Evolutionary conservation across 2,329 filamentous ascomycete genomes (phyloP).

Genomic region (Davidsoniella neocaledoniae): DNA sequence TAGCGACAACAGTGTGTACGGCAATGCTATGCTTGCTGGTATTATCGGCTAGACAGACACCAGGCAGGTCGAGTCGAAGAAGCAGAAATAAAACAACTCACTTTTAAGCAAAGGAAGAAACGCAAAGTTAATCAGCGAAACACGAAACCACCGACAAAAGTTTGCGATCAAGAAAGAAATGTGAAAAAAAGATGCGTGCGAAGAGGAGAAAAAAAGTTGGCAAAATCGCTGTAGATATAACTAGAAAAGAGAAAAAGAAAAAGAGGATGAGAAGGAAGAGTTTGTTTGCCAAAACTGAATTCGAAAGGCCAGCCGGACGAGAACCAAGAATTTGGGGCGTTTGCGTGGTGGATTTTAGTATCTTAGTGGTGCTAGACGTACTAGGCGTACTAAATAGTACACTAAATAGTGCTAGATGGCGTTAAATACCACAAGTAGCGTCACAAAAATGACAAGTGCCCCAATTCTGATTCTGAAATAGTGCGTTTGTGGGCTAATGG

Average conservation of each 20-base stretch:
- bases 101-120: slow-evolving; percentile 29
- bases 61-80: slow-evolving; percentile 1
- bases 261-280: slow-evolving; percentile 13
- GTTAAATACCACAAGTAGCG: neutral
- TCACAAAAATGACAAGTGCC: neutral
- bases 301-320: neutral
- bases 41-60: slow-evolving; percentile 9
- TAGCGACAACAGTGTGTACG: neutral
- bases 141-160: slow-evolving; percentile 17
- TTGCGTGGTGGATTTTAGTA: slow-evolving; percentile 2
- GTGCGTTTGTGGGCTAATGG: neutral
- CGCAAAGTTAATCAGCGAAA: slow-evolving; percentile 15
- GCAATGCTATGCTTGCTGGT: too few relatives aligned
- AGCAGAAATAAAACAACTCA: slow-evolving; percentile 23
- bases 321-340: slow-evolving; percentile 1
- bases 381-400: neutral
- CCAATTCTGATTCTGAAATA: too few relatives aligned
- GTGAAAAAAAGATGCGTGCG: slow-evolving; percentile 21
- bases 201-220: slow-evolving; percentile 18
- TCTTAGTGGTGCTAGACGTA: neutral
- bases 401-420: neutral
- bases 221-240: slow-evolving; percentile 14
- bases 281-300: slow-evolving; percentile 8
- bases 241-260: slow-evolving; percentile 4
- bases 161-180: slow-evolving; percentile 28